These are phyloP conservation scores for Gnaphalium uliginosum DNA, from an alignment of 129 eudicot species.

Conservation along the genomic window DNA sequence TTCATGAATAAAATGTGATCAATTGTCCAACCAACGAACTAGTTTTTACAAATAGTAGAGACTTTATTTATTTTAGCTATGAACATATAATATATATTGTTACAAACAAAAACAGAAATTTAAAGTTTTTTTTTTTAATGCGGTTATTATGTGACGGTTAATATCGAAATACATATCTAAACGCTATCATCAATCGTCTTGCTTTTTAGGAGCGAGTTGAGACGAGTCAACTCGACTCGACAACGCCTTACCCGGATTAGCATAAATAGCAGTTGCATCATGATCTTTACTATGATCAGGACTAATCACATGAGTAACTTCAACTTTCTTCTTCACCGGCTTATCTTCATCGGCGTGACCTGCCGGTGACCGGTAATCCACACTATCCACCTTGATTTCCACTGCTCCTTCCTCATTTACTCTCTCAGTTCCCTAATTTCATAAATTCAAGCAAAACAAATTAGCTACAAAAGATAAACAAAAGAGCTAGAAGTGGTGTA, in stretches of 20 bases:
- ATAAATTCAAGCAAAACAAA: no score
- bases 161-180: no score
- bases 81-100: no score
- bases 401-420: constrained; percentile 44
- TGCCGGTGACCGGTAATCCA: constrained; percentile 37
- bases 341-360: constrained; percentile 26
- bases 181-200: neutral
- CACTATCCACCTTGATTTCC: constrained; percentile 44
- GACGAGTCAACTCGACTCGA: constrained; percentile 18
- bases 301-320: constrained; percentile 28
- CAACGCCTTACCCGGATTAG: constrained; percentile 40
- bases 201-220: constrained; percentile 3
- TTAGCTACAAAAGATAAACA: no score
- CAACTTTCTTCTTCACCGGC: constrained; percentile 36
- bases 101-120: no score
- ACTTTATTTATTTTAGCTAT: no score
- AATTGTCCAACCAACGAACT: no score
- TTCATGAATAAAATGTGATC: no score
- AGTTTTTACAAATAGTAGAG: no score
- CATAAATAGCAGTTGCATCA: constrained; percentile 16
- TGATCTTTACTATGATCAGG: neutral
- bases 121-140: no score
- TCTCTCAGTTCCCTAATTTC: constrained; percentile 39
- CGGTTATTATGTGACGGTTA: no score
- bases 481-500: no score